Evolutionary conservation across 345 rosid genomes (phyloP).

Genomic region (Melaleuca quinquenervia): DNA sequence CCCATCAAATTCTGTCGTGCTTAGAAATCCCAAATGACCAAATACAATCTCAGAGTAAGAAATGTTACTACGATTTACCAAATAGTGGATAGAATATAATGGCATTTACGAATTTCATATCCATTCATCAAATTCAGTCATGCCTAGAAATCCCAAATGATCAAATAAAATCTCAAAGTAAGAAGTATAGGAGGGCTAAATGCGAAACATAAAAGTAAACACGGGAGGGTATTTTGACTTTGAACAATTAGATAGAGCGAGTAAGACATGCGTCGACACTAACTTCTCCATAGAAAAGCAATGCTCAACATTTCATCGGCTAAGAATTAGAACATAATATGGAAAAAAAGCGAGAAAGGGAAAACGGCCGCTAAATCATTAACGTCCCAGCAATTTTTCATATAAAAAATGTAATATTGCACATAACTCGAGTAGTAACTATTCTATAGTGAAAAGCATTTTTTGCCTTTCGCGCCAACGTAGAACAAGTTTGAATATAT

Average conservation of each 20-base stretch:
- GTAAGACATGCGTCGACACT: neutral
- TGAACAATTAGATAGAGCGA: neutral
- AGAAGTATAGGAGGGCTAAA: neutral
- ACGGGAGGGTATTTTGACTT: neutral
- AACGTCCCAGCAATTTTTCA: neutral
- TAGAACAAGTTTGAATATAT: neutral
- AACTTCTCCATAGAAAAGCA: neutral
- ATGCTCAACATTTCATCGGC: neutral
- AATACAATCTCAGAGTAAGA: neutral
- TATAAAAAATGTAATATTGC: neutral
- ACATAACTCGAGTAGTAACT: neutral
- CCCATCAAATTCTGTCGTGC: accelerated
- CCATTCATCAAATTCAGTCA: accelerated
- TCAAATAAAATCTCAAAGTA: neutral
- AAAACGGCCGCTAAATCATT: neutral
- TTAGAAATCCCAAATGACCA: neutral
- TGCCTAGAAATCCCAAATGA: accelerated
- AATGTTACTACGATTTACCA: neutral
- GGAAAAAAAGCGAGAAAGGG: neutral
- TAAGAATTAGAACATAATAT: neutral
- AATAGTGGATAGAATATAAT: neutral
- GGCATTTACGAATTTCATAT: accelerated
- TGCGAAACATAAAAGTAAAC: neutral
- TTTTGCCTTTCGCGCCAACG: neutral
- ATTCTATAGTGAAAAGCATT: neutral